phyloP scores from a whole-genome alignment of 1,139 yeast species.

The Barnettozyma hawaiiensis region DNA sequence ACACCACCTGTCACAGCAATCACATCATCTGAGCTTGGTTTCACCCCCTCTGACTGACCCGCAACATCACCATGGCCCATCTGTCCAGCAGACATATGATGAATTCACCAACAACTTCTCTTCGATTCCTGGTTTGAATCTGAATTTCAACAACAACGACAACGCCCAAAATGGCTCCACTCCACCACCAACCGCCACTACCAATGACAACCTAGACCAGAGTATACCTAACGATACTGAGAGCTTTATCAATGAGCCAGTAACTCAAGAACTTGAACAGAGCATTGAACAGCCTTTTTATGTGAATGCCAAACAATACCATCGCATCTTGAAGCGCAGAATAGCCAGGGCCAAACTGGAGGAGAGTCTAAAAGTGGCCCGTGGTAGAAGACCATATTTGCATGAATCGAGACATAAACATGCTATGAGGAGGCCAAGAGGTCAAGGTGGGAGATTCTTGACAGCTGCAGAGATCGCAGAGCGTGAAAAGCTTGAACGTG shows the following conservation, averaged over 20 bases:
- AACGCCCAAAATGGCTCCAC: conserved; percentile 6
- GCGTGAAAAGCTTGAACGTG: conserved; percentile 40
- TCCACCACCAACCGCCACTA: conserved; percentile 1
- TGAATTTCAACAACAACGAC: not conserved
- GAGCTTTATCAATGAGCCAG: conserved; percentile 2
- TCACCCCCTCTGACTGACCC: not conserved
- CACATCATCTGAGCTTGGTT: not conserved
- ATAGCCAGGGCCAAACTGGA: conserved; percentile 91
- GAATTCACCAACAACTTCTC: not conserved
- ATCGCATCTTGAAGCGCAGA: conserved; percentile 86
- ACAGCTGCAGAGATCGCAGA: conserved; percentile 97
- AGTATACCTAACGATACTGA: not conserved
- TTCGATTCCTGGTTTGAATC: conserved; percentile 5
- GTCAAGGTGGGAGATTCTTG: conserved; percentile 95
- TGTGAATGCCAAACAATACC: conserved; percentile 97
- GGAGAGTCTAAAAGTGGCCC: conserved; percentile 77
- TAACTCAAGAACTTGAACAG: conserved; percentile 7
- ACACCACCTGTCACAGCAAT: conserved; percentile 9
- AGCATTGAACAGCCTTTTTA: conserved; percentile 81
- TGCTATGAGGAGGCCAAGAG: conserved; percentile 98
- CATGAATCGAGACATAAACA: conserved; percentile 98
- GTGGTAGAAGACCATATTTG: conserved; percentile 89
- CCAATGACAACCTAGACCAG: not conserved
- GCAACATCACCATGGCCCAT: conserved; percentile 2
- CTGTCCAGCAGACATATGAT: conserved; percentile 3